phyloP scores from a whole-genome alignment of 192 early-diverging fungal genomes.

The Neocallimastix lanati region DNA sequence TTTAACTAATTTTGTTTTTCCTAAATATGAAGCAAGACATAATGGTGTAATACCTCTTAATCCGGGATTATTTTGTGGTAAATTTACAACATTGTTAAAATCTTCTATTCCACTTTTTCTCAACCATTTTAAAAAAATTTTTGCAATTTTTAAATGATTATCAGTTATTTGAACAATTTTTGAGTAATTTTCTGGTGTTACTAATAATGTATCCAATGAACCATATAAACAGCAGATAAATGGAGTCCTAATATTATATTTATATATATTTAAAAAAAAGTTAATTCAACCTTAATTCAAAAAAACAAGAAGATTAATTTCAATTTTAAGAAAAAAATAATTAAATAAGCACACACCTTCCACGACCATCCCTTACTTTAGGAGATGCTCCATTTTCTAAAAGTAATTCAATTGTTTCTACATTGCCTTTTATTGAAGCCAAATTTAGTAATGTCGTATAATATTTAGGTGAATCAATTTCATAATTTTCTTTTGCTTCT shows the following conservation, averaged over 20 bases:
- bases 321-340: no score
- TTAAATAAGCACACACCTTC: no score
- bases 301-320: no score
- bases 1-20: slow-evolving; percentile 31
- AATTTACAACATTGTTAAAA: slow-evolving; percentile 20
- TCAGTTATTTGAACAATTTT: slow-evolving; percentile 28
- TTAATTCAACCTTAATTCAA: not conserved
- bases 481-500: not conserved
- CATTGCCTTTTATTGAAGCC: slow-evolving; percentile 32
- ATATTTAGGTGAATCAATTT: not conserved
- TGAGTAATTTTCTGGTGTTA: slow-evolving; percentile 30
- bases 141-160: slow-evolving; percentile 27
- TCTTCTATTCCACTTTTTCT: not conserved
- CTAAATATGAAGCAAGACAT: slow-evolving; percentile 45
- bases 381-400: slow-evolving; percentile 33
- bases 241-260: slow-evolving; percentile 23
- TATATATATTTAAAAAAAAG: not conserved
- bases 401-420: slow-evolving; percentile 29
- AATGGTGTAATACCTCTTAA: slow-evolving; percentile 41
- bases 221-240: slow-evolving; percentile 45
- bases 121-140: slow-evolving; percentile 18
- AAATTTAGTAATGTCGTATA: slow-evolving; percentile 15
- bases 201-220: slow-evolving; percentile 21
- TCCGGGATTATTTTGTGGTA: slow-evolving; percentile 31
- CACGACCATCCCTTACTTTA: slow-evolving; percentile 36